Evolutionary conservation across 345 rosid species (phyloP).

Genomic region (Limnanthes douglasii): DNA sequence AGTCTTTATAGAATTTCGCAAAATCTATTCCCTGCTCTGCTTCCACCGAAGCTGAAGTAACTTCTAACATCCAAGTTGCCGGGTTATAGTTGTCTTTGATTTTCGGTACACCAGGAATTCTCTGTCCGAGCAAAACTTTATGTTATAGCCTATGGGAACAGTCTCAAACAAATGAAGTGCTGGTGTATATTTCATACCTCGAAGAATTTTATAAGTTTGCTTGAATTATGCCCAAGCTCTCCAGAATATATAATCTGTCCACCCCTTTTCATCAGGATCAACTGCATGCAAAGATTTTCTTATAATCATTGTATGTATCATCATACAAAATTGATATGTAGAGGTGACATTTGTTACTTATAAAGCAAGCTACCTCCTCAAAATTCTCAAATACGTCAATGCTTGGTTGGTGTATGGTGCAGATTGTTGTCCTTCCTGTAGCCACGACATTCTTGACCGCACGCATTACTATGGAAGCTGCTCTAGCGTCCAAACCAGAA

Average conservation of each 20-base stretch:
- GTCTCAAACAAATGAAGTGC: background rate
- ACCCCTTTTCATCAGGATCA: slow-evolving; percentile 49
- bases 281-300: slow-evolving; percentile 12
- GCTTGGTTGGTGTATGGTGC: slow-evolving; percentile 39
- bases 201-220: slow-evolving; percentile 33
- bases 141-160: background rate
- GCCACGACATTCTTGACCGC: slow-evolving; percentile 27
- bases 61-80: slow-evolving; percentile 37
- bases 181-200: slow-evolving; percentile 15
- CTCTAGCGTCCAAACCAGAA: slow-evolving; percentile 33
- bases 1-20: slow-evolving; percentile 16
- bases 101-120: slow-evolving; percentile 20
- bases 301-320: too few species aligned
- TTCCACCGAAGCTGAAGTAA: slow-evolving; percentile 22
- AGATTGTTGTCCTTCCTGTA: slow-evolving; percentile 31
- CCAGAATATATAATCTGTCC: slow-evolving; percentile 40
- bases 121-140: slow-evolving; percentile 4
- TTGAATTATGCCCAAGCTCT: slow-evolving; percentile 35
- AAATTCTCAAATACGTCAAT: slow-evolving; percentile 27
- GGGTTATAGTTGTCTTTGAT: slow-evolving; percentile 29
- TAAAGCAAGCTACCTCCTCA: slow-evolving; percentile 18
- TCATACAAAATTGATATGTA: background rate
- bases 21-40: slow-evolving; percentile 25
- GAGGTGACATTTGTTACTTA: background rate
- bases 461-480: slow-evolving; percentile 36